Percentiles rank a stretch among this genome's conserved stretches.
phyloP scores from a whole-genome alignment of 495 filamentous ascomycete genomes.

The Paragyromitra xinjiangensis region DNA sequence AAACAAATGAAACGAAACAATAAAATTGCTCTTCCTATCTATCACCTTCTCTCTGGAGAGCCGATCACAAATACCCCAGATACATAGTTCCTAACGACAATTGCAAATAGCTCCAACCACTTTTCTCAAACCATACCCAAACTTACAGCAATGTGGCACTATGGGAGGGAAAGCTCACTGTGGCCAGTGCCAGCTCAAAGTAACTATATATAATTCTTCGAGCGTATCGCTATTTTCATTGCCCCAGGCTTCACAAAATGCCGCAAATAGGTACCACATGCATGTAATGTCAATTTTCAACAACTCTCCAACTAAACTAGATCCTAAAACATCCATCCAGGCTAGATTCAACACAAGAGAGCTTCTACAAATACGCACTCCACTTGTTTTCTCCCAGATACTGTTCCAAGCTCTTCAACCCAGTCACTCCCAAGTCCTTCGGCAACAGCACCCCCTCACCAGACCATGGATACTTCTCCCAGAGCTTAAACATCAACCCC shows the following conservation, averaged over 20 bases:
- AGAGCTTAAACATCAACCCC: slow-evolving; percentile 1
- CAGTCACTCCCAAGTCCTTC: slow-evolving; percentile 7
- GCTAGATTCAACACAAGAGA: not conserved
- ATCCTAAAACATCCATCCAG: not conserved
- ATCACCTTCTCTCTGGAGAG: too few relatives aligned
- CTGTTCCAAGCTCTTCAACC: slow-evolving; percentile 7
- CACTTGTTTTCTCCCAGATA: slow-evolving; percentile 3
- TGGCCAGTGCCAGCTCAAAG: too few relatives aligned
- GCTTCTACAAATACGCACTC: not conserved
- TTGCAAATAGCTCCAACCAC: too few relatives aligned
- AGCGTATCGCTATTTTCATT: not conserved
- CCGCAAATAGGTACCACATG: not conserved
- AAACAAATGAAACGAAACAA: too few relatives aligned
- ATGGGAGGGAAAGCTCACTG: too few relatives aligned
- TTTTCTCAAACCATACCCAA: too few relatives aligned
- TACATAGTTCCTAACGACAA: too few relatives aligned
- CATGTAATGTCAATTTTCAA: not conserved
- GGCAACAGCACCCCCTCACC: not conserved
- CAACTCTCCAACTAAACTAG: not conserved
- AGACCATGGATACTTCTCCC: not conserved
- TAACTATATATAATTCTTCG: too few relatives aligned
- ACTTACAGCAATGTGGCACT: too few relatives aligned
- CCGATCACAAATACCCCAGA: too few relatives aligned
- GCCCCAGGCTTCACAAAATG: not conserved
- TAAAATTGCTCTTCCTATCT: too few relatives aligned